phyloP scores from a whole-genome alignment of 192 early-diverging fungal species.

The Coemansia sp. region DNA sequence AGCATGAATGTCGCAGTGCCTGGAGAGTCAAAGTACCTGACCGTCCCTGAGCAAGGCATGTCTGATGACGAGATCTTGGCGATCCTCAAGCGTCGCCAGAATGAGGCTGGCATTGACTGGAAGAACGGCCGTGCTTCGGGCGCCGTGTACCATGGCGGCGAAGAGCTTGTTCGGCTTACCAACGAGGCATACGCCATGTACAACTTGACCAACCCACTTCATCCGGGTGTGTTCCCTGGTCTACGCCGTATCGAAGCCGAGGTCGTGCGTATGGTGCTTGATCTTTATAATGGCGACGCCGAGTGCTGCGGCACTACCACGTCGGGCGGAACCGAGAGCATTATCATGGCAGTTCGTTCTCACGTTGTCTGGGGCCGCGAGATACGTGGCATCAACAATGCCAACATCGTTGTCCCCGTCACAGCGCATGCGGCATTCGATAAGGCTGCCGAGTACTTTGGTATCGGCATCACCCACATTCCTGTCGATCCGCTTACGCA shows the following conservation, averaged over 20 bases:
- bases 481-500: conserved; percentile 80
- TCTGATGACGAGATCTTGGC: conserved; percentile 62
- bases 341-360: conserved; percentile 94
- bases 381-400: conserved; percentile 77
- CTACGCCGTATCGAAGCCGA: conserved; percentile 96
- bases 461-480: conserved; percentile 83
- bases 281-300: conserved; percentile 79
- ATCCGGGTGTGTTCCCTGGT: conserved; percentile 95
- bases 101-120: conserved; percentile 75
- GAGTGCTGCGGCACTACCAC: conserved; percentile 86
- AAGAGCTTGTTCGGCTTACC: conserved; percentile 71
- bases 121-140: conserved; percentile 85
- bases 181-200: conserved; percentile 85
- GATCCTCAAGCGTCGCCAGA: conserved; percentile 63
- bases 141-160: conserved; percentile 92
- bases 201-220: conserved; percentile 85
- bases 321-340: conserved; percentile 92
- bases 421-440: conserved; percentile 95
- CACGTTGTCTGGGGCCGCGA: conserved; percentile 87
- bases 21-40: conserved; percentile 64
- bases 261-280: conserved; percentile 87
- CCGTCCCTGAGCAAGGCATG: conserved; percentile 70
- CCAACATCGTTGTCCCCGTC: conserved; percentile 93
- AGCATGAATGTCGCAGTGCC: conserved; percentile 68
- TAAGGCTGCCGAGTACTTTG: conserved; percentile 93